Evolutionary conservation across 2,329 filamentous ascomycete genomes (phyloP).

Genomic region (Colletotrichum sp.): DNA sequence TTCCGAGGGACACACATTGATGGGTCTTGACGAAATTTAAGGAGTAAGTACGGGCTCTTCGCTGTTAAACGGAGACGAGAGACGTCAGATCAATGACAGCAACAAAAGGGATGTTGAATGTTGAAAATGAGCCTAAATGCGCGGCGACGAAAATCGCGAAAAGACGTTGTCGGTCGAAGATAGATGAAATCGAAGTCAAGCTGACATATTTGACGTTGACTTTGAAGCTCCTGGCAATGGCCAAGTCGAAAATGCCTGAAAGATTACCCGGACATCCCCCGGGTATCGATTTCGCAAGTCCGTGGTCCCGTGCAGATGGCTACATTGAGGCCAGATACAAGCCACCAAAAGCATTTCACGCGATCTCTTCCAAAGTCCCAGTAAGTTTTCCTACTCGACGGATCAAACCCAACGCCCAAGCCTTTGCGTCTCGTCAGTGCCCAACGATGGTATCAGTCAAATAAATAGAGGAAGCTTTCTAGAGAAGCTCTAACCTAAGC

Average conservation of each 20-base stretch:
- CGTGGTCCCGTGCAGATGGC: not conserved
- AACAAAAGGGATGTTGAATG: not conserved
- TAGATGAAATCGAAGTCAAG: not conserved
- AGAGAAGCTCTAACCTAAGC: not conserved
- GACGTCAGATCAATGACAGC: not conserved
- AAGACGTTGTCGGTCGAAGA: not conserved
- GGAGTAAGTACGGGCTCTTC: not conserved
- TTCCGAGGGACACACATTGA: no score
- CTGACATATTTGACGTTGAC: not conserved
- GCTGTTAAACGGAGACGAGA: not conserved
- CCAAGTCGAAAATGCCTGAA: not conserved
- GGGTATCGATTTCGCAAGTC: not conserved
- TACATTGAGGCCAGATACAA: not conserved
- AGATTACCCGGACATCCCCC: not conserved
- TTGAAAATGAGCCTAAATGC: not conserved
- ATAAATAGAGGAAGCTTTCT: not conserved
- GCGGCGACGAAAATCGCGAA: not conserved
- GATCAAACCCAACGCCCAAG: not conserved
- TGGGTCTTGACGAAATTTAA: no score
- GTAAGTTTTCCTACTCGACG: not conserved
- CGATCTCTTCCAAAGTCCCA: not conserved
- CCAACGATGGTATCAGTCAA: not conserved
- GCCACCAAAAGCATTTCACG: not conserved
- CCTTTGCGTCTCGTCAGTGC: not conserved
- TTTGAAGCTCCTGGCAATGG: not conserved